These are phyloP conservation scores for Laburnicola sp. DNA, from an alignment of 2,329 filamentous ascomycete species.

Conservation along the genomic window DNA sequence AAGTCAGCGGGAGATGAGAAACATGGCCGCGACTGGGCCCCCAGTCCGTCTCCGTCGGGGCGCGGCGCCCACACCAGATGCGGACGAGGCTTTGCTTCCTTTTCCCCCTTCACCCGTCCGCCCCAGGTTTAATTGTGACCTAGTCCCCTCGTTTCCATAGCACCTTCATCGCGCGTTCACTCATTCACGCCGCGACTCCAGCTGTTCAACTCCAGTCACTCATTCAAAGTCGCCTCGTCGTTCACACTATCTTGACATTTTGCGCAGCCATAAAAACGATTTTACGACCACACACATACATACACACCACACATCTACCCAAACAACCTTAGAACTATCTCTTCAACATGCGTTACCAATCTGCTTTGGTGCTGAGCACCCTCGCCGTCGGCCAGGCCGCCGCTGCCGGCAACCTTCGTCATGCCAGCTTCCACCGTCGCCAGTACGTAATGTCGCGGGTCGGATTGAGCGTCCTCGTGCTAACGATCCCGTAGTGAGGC, in stretches of 20 bases:
- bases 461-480: background rate
- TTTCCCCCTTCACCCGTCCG: conserved; percentile 32
- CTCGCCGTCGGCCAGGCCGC: conserved; percentile 42
- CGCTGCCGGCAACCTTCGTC: conserved; percentile 33
- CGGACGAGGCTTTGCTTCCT: conserved; percentile 20
- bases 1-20: conserved; percentile 20
- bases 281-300: conserved; percentile 12
- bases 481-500: conserved; percentile 28
- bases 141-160: conserved; percentile 26
- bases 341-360: conserved; percentile 40
- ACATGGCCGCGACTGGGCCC: conserved; percentile 5
- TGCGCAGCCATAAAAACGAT: background rate
- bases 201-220: conserved; percentile 18
- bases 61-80: conserved; percentile 11
- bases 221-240: conserved; percentile 20
- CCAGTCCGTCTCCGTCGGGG: conserved; percentile 15
- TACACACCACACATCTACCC: conserved; percentile 3
- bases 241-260: conserved; percentile 19
- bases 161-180: conserved; percentile 41
- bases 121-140: conserved; percentile 23
- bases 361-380: conserved; percentile 44
- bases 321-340: conserved; percentile 7
- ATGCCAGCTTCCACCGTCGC: conserved; percentile 44
- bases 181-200: conserved; percentile 41
- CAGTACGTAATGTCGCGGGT: conserved; percentile 25